These are phyloP conservation scores for Naganishia sp. DNA, from an alignment of 1,284 basidiomycete species.

Conservation along the genomic window DNA sequence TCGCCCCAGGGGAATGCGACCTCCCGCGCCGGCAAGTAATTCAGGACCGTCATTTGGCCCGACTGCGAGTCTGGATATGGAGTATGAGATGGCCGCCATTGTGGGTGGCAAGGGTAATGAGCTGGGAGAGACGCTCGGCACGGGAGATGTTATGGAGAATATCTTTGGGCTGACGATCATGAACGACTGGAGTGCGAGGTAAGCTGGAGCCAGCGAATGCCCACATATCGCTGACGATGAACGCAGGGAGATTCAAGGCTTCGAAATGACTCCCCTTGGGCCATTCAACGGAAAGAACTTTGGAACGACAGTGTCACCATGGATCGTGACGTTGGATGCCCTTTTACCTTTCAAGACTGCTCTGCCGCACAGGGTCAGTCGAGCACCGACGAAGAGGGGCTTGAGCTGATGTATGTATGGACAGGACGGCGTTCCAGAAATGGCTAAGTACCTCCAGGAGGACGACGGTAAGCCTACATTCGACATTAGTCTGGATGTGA, in stretches of 20 bases:
- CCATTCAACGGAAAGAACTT: slow-evolving; percentile 42
- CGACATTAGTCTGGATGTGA: slow-evolving; percentile 29
- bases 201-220: not conserved
- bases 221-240: not conserved
- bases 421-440: slow-evolving; percentile 11
- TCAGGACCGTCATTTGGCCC: slow-evolving; percentile 33
- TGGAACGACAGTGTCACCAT: slow-evolving; percentile 39
- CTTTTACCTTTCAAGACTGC: slow-evolving; percentile 37
- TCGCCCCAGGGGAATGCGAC: slow-evolving; percentile 37
- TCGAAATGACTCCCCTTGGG: slow-evolving; percentile 34
- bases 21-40: slow-evolving; percentile 31
- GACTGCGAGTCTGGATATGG: slow-evolving; percentile 38
- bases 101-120: slow-evolving; percentile 33
- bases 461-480: slow-evolving; percentile 9
- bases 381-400: not conserved
- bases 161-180: slow-evolving; percentile 39
- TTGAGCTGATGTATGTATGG: slow-evolving; percentile 31
- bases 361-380: slow-evolving; percentile 29
- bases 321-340: slow-evolving; percentile 38
- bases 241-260: slow-evolving; percentile 33
- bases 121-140: slow-evolving; percentile 35
- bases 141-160: slow-evolving; percentile 35
- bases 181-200: slow-evolving; percentile 42
- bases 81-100: slow-evolving; percentile 40
- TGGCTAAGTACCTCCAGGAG: slow-evolving; percentile 35